Base-by-base conservation (phyloP, 441 rosid species). In the Populus hybrid region DNA sequence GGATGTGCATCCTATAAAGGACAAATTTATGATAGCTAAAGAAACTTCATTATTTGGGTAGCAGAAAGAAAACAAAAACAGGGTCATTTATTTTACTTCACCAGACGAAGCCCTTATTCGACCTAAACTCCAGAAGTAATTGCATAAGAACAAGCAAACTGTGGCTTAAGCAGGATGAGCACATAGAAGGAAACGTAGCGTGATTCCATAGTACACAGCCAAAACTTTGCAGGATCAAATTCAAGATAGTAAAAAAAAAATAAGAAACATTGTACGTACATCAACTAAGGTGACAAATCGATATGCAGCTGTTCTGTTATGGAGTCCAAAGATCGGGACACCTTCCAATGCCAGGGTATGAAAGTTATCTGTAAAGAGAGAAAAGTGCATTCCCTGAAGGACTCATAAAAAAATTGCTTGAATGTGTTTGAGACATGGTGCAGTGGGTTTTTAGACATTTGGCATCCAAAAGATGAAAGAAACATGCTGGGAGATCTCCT, bases 221-320 rank as follows among this genome's bases (percentile, higher is more conserved):
- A 36, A 70, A 74, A 68, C 28, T 38, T 57, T 66, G 40, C 23
- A 73, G 18, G 54, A 59, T 16, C 65, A 63, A 35, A 42, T 78
- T 23, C 54, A 74, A 75, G 69, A 78, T 65, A 80, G 54, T 66
- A 24, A 67, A 65, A 79, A n/a, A 26, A 34, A 75, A 20, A 46
- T 35, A 71, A 24, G 71, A 71, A 72, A 63, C 75, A 75, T 38
- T 10, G 69, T 50, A 61, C 95, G 73, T 85, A 94, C 99, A 81
- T 96, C 99, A 72, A 96, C 97, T 74, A 96, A 86, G 42, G 98
- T 94, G 83, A 92, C 95, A 77, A 96, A 96, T 74, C 99, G 94
- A 84, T 94, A 92, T 3, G 99, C 99, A 57, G 99, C 89, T 35
- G 95, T 85, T 78, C 98, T 84, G 75, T 94, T 96, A 81, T 91